A percentile compares a stretch with the other conserved stretches of the same genome.
Evolutionary conservation across 306 rosid species (phyloP).

Genomic region (Mimosa bimucronata): DNA sequence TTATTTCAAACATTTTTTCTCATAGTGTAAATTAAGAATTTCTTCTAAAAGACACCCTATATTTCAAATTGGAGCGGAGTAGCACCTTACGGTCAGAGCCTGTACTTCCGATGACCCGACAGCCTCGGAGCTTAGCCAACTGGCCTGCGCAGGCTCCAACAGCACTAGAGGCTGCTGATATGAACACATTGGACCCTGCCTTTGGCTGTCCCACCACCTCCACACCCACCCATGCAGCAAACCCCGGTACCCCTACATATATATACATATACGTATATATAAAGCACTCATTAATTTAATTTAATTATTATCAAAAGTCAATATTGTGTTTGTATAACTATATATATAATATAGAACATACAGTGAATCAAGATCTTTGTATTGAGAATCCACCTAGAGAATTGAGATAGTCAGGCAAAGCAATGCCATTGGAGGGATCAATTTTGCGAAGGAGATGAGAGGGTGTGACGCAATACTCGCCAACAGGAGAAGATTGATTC

Average conservation of each 20-base stretch:
- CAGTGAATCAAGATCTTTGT: not conserved
- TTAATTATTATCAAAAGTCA: not conserved
- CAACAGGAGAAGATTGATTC: conserved; percentile 37
- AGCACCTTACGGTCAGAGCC: conserved; percentile 60
- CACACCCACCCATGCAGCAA: conserved; percentile 73
- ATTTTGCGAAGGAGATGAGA: conserved; percentile 37
- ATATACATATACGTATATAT: too few species aligned
- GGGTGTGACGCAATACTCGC: conserved; percentile 47
- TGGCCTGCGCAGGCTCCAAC: conserved; percentile 72
- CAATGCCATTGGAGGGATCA: conserved; percentile 46
- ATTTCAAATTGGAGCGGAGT: too few species aligned
- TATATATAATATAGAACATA: too few species aligned
- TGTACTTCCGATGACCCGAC: conserved; percentile 65
- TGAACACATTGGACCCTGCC: conserved; percentile 57
- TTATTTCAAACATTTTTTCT: too few species aligned
- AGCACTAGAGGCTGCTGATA: conserved; percentile 67
- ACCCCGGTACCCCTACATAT: conserved; percentile 56
- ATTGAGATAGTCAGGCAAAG: conserved; percentile 56
- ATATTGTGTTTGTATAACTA: too few species aligned
- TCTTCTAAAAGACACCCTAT: too few species aligned
- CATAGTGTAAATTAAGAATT: too few species aligned
- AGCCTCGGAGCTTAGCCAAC: conserved; percentile 67
- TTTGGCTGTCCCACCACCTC: conserved; percentile 52
- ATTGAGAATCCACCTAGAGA: conserved; percentile 10
- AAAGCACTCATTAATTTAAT: not conserved